Percentiles rank a stretch among this genome's conserved stretches.
Conservation (phyloP, 2,329 filamentous ascomycete species). For the Curvularia lunata region DNA sequence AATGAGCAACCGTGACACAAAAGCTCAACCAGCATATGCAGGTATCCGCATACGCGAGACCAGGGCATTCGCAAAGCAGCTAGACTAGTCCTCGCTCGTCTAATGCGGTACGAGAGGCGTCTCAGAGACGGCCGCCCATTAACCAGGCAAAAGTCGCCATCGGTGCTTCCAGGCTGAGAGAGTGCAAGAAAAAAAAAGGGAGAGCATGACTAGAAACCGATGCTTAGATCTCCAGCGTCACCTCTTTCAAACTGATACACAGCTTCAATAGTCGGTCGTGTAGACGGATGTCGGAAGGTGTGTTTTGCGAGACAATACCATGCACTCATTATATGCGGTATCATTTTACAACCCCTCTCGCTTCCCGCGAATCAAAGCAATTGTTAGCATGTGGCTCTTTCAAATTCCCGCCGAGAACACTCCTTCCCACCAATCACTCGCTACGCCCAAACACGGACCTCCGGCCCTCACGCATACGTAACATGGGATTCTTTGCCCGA, state of each 20-base stretch:
- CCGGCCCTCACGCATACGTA: neutral
- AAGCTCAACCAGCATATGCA: slow-evolving; percentile 1
- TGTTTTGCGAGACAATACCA: neutral
- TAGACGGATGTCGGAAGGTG: neutral
- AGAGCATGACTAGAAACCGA: neutral
- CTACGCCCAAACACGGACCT: neutral
- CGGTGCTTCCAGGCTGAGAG: neutral
- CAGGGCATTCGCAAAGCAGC: neutral
- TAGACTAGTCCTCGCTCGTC: neutral
- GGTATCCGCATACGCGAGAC: slow-evolving; percentile 5
- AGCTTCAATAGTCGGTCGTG: neutral
- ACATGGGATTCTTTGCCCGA: neutral
- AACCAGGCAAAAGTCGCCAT: neutral
- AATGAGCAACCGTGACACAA: neutral
- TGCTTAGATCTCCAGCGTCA: neutral
- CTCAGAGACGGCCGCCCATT: neutral
- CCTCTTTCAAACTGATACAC: neutral
- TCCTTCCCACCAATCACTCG: neutral
- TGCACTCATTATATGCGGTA: neutral
- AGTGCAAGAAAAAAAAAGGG: neutral
- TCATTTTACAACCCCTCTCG: neutral
- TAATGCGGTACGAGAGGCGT: neutral
- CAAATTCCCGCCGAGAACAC: neutral
- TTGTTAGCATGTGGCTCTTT: neutral
- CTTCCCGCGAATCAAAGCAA: too few relatives aligned